A percentile compares a stretch with the other conserved stretches of the same genome.
Conservation (phyloP, 768 basidiomycete genomes). For the Russula virescens region DNA sequence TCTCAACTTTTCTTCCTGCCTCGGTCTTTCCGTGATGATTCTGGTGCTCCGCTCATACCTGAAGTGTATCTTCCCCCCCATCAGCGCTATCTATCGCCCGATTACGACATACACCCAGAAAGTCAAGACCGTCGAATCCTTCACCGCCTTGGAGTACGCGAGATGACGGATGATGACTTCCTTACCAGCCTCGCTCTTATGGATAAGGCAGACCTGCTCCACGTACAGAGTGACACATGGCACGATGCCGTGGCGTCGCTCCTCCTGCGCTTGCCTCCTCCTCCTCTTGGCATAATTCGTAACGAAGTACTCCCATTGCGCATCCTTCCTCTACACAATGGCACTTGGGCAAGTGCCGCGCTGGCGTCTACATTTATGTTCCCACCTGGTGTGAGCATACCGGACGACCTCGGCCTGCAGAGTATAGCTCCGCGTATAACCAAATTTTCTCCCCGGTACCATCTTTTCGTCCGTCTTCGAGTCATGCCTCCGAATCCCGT, state of each 20-base stretch:
- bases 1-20: slow-evolving; percentile 14
- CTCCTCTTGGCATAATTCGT: neutral
- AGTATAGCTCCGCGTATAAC: slow-evolving; percentile 14
- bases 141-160: slow-evolving; percentile 18
- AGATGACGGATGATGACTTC: slow-evolving; percentile 16
- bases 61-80: slow-evolving; percentile 2
- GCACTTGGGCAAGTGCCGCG: slow-evolving; percentile 1
- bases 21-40: neutral
- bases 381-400: slow-evolving; percentile 11
- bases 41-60: slow-evolving; percentile 7
- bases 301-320: slow-evolving; percentile 1
- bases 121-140: neutral
- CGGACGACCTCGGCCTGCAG: slow-evolving; percentile 17
- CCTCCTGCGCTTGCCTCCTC: neutral
- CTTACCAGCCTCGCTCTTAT: slow-evolving; percentile 7
- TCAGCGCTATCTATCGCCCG: slow-evolving; percentile 13
- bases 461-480: slow-evolving; percentile 10
- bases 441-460: slow-evolving; percentile 8
- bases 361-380: slow-evolving; percentile 4
- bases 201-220: neutral
- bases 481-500: slow-evolving; percentile 12
- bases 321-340: slow-evolving; percentile 17
- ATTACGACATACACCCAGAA: slow-evolving; percentile 8
- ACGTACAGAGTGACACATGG: slow-evolving; percentile 4
- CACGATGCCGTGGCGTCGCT: slow-evolving; percentile 8